Conservation (phyloP, 176 grass and related monocot genomes). For the Rhynchospora pubera region DNA sequence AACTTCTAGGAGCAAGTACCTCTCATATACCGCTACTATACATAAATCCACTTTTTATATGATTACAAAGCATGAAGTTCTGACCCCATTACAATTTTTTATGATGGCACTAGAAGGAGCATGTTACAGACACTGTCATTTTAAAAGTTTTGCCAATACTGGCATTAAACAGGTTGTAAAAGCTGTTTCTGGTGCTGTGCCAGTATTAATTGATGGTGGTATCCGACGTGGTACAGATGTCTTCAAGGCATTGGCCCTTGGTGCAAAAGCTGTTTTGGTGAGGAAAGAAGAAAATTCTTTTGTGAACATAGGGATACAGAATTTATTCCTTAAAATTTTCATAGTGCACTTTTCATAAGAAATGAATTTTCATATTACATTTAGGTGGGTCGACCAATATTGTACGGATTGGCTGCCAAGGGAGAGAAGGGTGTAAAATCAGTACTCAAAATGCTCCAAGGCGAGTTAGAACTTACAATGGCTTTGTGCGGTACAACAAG, state of each 20-base stretch:
- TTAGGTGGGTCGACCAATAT: constrained; percentile 66
- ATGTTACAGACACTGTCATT: not conserved
- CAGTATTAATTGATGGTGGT: constrained; percentile 76
- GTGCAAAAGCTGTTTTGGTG: constrained; percentile 63
- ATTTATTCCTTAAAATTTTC: not conserved
- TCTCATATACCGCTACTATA: too few species aligned
- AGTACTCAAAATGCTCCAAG: constrained; percentile 69
- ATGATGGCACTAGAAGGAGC: not conserved
- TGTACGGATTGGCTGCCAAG: constrained; percentile 64
- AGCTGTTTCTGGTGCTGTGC: constrained; percentile 55
- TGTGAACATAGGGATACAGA: not conserved
- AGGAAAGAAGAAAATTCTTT: not conserved
- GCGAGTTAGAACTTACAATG: constrained; percentile 71
- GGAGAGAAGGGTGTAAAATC: constrained; percentile 56
- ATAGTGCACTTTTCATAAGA: not conserved
- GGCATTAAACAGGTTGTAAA: constrained; percentile 47
- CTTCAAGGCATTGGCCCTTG: constrained; percentile 79
- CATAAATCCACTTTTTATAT: too few species aligned
- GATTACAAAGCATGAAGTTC: too few species aligned
- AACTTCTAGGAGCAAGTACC: not conserved
- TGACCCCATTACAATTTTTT: not conserved
- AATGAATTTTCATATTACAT: not conserved
- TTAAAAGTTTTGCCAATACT: not conserved
- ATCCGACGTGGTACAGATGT: constrained; percentile 75
- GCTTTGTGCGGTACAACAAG: constrained; percentile 60